Conservation (phyloP, 192 early-diverging fungal genomes). For the Bifiguratus adelaidae region DNA sequence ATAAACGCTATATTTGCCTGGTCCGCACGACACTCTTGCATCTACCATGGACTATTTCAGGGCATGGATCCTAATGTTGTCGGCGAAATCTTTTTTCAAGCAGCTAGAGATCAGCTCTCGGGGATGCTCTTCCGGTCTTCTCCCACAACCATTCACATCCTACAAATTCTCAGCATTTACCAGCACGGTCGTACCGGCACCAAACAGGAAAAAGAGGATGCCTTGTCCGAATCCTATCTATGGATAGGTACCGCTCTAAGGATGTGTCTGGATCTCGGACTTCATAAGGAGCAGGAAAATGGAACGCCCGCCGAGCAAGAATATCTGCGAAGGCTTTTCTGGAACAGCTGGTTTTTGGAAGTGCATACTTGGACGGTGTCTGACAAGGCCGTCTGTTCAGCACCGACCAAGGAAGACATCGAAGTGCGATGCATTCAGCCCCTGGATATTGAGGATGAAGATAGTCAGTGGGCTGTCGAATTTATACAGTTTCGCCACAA, state of each 20-base stretch:
- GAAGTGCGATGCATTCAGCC: too few species aligned
- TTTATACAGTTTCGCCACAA: slow-evolving; percentile 6
- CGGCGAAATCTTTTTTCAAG: slow-evolving; percentile 6
- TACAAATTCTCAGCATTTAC: too few species aligned
- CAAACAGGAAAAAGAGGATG: too few species aligned
- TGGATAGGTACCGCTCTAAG: slow-evolving; percentile 19
- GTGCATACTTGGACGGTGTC: too few species aligned
- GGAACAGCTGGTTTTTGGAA: slow-evolving; percentile 10
- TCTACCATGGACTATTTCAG: slow-evolving; percentile 10
- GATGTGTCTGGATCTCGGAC: slow-evolving; percentile 17
- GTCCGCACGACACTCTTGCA: slow-evolving; percentile 7
- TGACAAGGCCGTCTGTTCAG: too few species aligned
- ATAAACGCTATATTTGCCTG: slow-evolving; percentile 8
- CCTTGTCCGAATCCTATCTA: slow-evolving; percentile 13
- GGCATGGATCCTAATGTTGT: slow-evolving; percentile 9
- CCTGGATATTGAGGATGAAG: slow-evolving; percentile 6
- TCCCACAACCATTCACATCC: too few species aligned
- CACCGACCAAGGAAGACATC: too few species aligned
- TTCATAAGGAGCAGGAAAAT: slow-evolving; percentile 8
- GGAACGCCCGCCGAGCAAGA: slow-evolving; percentile 1
- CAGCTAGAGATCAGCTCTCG: slow-evolving; percentile 1
- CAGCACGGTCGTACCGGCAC: too few species aligned
- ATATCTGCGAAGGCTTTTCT: slow-evolving; percentile 9
- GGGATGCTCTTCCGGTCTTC: too few species aligned
- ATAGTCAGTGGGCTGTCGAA: not conserved